Base-by-base conservation (phyloP, 116 monocot genomes). In the Papilionanthe hybrid region DNA sequence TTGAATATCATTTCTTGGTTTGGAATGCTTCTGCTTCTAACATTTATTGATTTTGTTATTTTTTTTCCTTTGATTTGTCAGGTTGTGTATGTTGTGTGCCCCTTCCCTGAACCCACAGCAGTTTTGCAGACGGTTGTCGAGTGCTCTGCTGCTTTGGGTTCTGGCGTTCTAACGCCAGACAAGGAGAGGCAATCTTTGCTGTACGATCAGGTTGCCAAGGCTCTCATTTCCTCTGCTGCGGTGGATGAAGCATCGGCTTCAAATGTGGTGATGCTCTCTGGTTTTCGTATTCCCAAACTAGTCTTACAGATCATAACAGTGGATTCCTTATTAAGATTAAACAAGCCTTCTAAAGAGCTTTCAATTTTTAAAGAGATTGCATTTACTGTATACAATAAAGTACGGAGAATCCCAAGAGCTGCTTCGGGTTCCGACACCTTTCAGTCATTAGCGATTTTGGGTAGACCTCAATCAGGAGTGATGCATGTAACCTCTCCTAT, bases 341-440 rank as follows among this genome's bases (percentile, higher is more conserved):
- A 86, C 75, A 91, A 75, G 72, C 87, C 92, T 72, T 66, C 55
- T 8, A 88, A 85, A 63, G 92, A 98, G 71, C 91, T 90, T 67
- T 83, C 91, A 47, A 53, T 91, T 71, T 82, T 92, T 55, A 98
- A 94, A 82, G 97, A 98, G 68, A 85, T 94, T 82, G 92, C 97
- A 72, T 94, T 98, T 81, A 91, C 97, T 12, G 91, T 98, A 20
- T 98, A 94, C 87, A 98, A 92, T 67, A 98, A 98, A 78, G 89
- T 94, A 42, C 85, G 97, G 9, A 85, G 97, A 68, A 87, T 91
- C 20, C 83, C 89, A 41, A 78, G 90, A 19, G 22, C 92, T 45
- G 80, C 53, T 78, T 77, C 87, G 56, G 78, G 79, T 29, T 71
- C 9, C 78, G 94, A 93, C 65, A 79, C 81, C 42, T 58, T 86